Base-by-base conservation (phyloP, 1,284 basidiomycete genomes). In the Taiwanofungus camphoratus region DNA sequence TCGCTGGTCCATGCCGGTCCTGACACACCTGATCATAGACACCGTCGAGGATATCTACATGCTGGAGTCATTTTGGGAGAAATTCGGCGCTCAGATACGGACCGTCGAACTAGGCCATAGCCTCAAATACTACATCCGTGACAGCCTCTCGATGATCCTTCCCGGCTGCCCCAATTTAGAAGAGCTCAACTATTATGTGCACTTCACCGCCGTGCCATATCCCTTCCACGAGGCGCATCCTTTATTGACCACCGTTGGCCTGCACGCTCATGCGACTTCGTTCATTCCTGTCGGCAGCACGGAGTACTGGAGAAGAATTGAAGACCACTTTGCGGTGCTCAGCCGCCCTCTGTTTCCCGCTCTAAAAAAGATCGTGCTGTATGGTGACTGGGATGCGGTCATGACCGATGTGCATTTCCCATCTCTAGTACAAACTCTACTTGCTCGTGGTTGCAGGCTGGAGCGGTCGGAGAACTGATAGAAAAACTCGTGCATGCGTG, bases 81-180 rank as follows among this genome's bases (percentile, higher is more conserved):
- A 53, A 21, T 72, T 76, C 46, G 78, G 77, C 18, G 46, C 50
- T 27, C 76, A 74, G 52, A 64, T 85, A 31, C 64, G 64, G 46
- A 67, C 64, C 3, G 63, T 83, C 22, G 80, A 84, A 55, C 69
- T 83, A 42, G 79, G 79, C 24, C 67, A 62, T 47, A 68, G 73
- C 55, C 51, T 78, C 35, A 70, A 67, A 42, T 82, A 81, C 59
- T 62, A 69, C 41, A 59, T 70, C 44, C 55, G 59, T 37, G 76
- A 79, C 51, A 58, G 69, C 46, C 58, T 80, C 44, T 55, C 69
- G 3, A 46, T 59, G 16, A 68, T 79, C 52, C 60, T 84, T 37
- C 60, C 57, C 12, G 53, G 57, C 9, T 80, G 78, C 53, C 62
- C 69, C 0, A 64, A 61, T 31, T 65, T 82, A 26, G 63, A 66